phyloP scores from a whole-genome alignment of 1,139 yeast genomes.

The Yamadazyma atlantica region DNA sequence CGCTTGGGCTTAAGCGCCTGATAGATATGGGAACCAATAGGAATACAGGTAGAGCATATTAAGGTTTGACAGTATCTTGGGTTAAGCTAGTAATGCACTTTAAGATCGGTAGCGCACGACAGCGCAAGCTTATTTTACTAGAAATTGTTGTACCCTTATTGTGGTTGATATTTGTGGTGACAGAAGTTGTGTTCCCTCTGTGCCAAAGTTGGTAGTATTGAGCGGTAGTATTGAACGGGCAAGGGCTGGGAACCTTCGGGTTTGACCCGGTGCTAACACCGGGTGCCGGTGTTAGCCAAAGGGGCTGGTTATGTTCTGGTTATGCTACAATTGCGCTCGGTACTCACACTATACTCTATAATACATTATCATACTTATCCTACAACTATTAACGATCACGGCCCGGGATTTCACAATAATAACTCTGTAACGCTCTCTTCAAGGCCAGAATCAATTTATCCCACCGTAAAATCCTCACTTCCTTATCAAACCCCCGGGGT shows the following conservation, averaged over 20 bases:
- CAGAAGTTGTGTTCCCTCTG: too few relatives aligned
- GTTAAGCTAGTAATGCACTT: neutral
- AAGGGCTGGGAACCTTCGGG: too few relatives aligned
- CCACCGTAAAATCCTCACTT: constrained; percentile 63
- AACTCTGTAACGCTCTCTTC: constrained; percentile 62
- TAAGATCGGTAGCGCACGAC: neutral
- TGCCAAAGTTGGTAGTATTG: too few relatives aligned
- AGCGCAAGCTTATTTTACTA: too few relatives aligned
- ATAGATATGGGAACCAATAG: too few relatives aligned
- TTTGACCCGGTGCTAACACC: too few relatives aligned
- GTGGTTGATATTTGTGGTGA: too few relatives aligned
- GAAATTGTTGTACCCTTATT: too few relatives aligned
- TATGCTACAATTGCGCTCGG: neutral
- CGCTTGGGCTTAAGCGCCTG: too few relatives aligned
- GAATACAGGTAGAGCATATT: neutral
- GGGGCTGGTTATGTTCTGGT: too few relatives aligned
- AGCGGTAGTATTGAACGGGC: too few relatives aligned
- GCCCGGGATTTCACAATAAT: constrained; percentile 53
- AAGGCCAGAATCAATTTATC: constrained; percentile 59
- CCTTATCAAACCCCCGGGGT: constrained; percentile 69
- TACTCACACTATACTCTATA: neutral
- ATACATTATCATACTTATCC: constrained; percentile 1
- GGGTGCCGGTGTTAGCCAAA: too few relatives aligned
- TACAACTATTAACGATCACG: neutral
- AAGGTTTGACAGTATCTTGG: neutral